phyloP scores from a whole-genome alignment of 2,329 filamentous ascomycete genomes.

The Penicillium digitatum region DNA sequence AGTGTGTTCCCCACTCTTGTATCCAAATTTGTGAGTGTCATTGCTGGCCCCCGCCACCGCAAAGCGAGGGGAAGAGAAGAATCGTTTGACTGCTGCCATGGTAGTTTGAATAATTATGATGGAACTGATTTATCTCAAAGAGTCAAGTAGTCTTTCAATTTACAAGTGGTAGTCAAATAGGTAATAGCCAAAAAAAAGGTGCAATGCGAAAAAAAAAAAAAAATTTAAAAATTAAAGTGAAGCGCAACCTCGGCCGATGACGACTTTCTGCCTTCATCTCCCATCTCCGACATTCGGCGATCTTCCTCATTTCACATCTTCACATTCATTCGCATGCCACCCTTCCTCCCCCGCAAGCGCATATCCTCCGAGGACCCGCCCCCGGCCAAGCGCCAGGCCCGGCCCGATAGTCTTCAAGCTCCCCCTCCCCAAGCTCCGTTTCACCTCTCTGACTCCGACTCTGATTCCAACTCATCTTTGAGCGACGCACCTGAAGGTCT shows the following conservation, averaged over 20 bases:
- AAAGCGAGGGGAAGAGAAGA: conserved; percentile 76
- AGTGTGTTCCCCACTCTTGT: conserved; percentile 61
- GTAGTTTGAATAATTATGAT: neutral
- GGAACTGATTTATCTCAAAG: neutral
- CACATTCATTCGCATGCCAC: conserved; percentile 39
- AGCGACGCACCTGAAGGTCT: conserved; percentile 34
- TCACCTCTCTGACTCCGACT: conserved; percentile 26
- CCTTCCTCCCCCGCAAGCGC: conserved; percentile 46
- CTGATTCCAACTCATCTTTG: conserved; percentile 35
- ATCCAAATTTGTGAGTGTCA: conserved; percentile 79
- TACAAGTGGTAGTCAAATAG: neutral
- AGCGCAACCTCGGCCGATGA: conserved; percentile 15
- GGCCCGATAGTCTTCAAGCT: conserved; percentile 22
- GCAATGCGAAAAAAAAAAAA: neutral
- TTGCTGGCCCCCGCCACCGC: conserved; percentile 88
- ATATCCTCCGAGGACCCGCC: conserved; percentile 35
- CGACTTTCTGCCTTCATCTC: conserved; percentile 7
- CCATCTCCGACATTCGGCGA: conserved; percentile 10
- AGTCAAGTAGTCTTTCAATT: neutral
- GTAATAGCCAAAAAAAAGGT: neutral
- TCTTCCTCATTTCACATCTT: neutral
- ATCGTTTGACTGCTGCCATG: conserved; percentile 60
- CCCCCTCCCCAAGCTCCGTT: conserved; percentile 14
- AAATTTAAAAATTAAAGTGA: no score
- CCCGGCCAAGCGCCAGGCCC: conserved; percentile 33